phyloP scores from a whole-genome alignment of 169 alveolate genomes.

The Plasmodium vinckei region DNA sequence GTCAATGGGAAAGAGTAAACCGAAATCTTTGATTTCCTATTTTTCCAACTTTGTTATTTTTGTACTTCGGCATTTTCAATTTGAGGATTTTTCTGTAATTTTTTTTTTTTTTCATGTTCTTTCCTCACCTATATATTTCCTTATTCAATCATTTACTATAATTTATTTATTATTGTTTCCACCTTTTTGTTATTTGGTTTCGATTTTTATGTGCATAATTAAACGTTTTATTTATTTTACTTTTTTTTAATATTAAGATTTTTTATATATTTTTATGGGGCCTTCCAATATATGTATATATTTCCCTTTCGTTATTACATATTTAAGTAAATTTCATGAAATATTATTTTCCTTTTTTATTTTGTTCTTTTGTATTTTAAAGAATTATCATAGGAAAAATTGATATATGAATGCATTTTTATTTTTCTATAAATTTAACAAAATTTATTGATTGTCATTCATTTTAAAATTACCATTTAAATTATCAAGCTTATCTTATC shows the following conservation, averaged over 20 bases:
- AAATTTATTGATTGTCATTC: too few relatives aligned
- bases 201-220: conserved; percentile 35
- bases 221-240: neutral
- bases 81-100: neutral
- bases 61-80: too few relatives aligned
- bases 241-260: neutral
- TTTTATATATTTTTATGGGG: neutral
- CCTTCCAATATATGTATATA: neutral
- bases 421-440: neutral
- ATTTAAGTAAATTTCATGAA: too few relatives aligned
- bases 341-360: neutral
- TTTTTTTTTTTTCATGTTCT: neutral
- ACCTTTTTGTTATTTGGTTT: conserved; percentile 22
- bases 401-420: neutral
- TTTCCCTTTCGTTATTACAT: too few relatives aligned
- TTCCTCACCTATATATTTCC: neutral
- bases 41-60: neutral
- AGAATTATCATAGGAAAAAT: neutral
- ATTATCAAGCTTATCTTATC: too few relatives aligned
- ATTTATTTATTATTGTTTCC: neutral
- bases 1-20: too few relatives aligned
- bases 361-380: neutral
- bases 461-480: too few relatives aligned
- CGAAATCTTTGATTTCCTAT: neutral
- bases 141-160: neutral